Evolutionary conservation across 768 basidiomycete genomes (phyloP).

Genomic region (Hericium rajendrae): DNA sequence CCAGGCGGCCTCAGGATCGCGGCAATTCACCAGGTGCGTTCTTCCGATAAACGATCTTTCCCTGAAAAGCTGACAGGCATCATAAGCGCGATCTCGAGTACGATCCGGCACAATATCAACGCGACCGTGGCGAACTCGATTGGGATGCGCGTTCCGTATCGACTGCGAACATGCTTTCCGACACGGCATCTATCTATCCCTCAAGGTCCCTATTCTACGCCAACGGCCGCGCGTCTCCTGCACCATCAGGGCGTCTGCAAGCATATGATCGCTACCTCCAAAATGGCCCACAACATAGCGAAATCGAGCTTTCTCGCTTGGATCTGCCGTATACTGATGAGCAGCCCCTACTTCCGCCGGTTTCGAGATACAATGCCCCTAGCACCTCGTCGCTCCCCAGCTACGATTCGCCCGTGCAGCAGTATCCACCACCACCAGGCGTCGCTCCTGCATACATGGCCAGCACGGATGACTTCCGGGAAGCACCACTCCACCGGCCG

Average conservation of each 20-base stretch:
- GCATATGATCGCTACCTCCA: constrained; percentile 54
- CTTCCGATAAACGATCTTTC: not conserved
- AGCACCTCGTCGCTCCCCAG: constrained; percentile 3
- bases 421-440: not conserved
- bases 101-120: constrained; percentile 67
- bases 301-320: constrained; percentile 48
- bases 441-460: not conserved
- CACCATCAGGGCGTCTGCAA: constrained; percentile 20
- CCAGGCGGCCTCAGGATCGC: constrained; percentile 80
- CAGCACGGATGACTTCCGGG: not conserved
- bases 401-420: constrained; percentile 14
- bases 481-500: not conserved
- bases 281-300: constrained; percentile 32
- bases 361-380: not conserved
- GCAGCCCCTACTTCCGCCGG: constrained; percentile 44
- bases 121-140: constrained; percentile 78
- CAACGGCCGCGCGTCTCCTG: constrained; percentile 29
- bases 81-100: constrained; percentile 64
- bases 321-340: constrained; percentile 38
- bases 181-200: constrained; percentile 30
- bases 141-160: constrained; percentile 80
- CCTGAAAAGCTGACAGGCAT: not conserved
- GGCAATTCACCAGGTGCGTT: constrained; percentile 59
- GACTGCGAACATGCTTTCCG: constrained; percentile 42
- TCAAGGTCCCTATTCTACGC: constrained; percentile 28